phyloP scores from a whole-genome alignment of 1,284 basidiomycete genomes.

The Porogramme epimiltina region DNA sequence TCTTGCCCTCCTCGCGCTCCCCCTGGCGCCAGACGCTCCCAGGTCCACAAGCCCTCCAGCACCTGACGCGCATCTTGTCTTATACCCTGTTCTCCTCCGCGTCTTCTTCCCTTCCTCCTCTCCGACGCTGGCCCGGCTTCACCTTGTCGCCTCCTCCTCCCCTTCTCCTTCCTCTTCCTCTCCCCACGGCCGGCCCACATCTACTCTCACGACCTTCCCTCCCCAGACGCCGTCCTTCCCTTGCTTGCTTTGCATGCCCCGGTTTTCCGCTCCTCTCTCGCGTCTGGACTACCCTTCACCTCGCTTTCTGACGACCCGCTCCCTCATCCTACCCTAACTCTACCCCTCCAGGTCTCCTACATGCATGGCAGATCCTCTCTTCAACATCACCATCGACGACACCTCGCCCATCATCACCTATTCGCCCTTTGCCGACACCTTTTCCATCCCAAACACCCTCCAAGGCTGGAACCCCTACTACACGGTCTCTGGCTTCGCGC shows the following conservation, averaged over 20 bases:
- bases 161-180: slow-evolving; percentile 1
- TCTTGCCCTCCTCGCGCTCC: slow-evolving; percentile 1
- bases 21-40: not conserved
- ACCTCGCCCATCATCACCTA: slow-evolving; percentile 66
- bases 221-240: not conserved
- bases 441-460: slow-evolving; percentile 45
- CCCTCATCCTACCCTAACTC: not conserved
- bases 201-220: not conserved
- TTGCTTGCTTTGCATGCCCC: not conserved
- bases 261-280: not conserved
- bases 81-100: slow-evolving; percentile 20
- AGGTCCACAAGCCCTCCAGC: not conserved
- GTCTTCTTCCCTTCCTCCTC: slow-evolving; percentile 11
- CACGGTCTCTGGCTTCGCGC: slow-evolving; percentile 48
- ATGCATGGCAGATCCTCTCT: slow-evolving; percentile 49
- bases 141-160: slow-evolving; percentile 8
- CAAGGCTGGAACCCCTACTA: slow-evolving; percentile 68
- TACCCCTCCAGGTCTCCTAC: slow-evolving; percentile 10
- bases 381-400: slow-evolving; percentile 62
- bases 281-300: not conserved
- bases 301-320: slow-evolving; percentile 1
- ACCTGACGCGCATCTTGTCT: slow-evolving; percentile 15
- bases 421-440: slow-evolving; percentile 57
- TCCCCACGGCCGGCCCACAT: not conserved
- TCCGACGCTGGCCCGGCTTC: slow-evolving; percentile 20